These are phyloP conservation scores for Musa beccarii DNA, from an alignment of 176 grass and related monocot genomes.

Conservation along the genomic window DNA sequence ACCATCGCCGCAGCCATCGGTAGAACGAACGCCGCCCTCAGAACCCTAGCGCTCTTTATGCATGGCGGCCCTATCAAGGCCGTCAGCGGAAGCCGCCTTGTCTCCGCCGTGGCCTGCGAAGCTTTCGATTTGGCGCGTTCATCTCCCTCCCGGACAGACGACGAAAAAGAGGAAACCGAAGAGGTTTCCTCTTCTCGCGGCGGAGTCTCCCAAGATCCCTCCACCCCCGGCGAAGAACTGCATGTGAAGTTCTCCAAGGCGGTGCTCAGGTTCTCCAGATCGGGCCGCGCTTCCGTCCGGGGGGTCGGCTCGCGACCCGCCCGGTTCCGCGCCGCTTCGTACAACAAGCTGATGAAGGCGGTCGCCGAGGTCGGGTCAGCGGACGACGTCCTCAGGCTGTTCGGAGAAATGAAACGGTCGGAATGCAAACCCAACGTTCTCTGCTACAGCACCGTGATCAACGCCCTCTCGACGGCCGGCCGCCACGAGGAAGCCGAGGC, in stretches of 20 bases:
- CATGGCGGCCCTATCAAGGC: not conserved
- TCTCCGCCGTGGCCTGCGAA: not conserved
- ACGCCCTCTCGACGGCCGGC: constrained; percentile 40
- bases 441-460: constrained; percentile 82
- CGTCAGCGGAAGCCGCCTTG: not conserved
- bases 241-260: not conserved
- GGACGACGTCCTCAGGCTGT: constrained; percentile 38
- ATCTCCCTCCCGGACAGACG: not conserved
- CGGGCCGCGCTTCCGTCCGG: not conserved
- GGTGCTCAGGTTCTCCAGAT: constrained; percentile 5
- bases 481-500: constrained; percentile 26
- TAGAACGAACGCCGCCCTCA: not conserved
- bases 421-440: constrained; percentile 33
- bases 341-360: constrained; percentile 58
- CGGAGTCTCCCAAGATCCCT: not conserved
- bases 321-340: not conserved
- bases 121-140: not conserved
- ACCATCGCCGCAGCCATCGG: not conserved
- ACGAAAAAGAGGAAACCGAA: not conserved
- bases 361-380: constrained; percentile 37
- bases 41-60: not conserved
- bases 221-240: not conserved
- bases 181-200: not conserved
- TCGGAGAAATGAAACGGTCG: constrained; percentile 38
- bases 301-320: not conserved